A percentile compares a stretch with the other conserved stretches of the same genome.
Evolutionary conservation across 306 rosid species (phyloP).

Genomic region (Trichosanthes truncata): DNA sequence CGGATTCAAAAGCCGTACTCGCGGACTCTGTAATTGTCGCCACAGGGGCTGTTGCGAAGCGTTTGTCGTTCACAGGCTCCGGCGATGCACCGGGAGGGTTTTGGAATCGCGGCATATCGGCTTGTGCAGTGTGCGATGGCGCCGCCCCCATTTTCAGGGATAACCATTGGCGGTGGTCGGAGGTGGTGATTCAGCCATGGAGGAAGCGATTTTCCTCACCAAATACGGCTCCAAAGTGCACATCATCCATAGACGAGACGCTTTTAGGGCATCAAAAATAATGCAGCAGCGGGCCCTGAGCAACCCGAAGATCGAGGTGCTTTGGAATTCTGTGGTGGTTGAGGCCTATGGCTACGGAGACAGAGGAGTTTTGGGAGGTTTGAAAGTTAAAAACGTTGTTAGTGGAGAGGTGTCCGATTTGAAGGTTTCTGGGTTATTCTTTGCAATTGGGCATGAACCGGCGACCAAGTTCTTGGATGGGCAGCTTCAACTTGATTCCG

Average conservation of each 20-base stretch:
- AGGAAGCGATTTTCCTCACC: conserved; percentile 73
- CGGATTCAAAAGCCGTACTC: conserved; percentile 38
- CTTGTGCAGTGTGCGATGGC: conserved; percentile 84
- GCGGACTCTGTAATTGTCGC: conserved; percentile 33
- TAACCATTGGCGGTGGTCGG: conserved; percentile 71
- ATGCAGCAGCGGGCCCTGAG: conserved; percentile 60
- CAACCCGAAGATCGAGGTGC: conserved; percentile 56
- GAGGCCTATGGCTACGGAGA: conserved; percentile 45
- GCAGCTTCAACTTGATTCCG: conserved; percentile 55
- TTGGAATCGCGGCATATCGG: conserved; percentile 81
- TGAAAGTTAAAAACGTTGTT: conserved; percentile 54
- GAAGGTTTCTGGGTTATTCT: conserved; percentile 68
- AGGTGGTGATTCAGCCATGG: conserved; percentile 90
- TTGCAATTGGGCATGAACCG: conserved; percentile 84
- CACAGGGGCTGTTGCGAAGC: conserved; percentile 80
- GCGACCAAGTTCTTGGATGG: conserved; percentile 74
- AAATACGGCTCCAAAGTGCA: conserved; percentile 65
- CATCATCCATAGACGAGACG: conserved; percentile 63
- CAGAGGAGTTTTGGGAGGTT: conserved; percentile 43
- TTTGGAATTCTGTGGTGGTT: conserved; percentile 61
- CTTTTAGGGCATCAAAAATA: conserved; percentile 71
- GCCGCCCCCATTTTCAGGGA: conserved; percentile 73
- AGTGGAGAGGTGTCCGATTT: conserved; percentile 43
- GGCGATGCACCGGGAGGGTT: conserved; percentile 51
- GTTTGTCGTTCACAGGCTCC: conserved; percentile 45